These are phyloP conservation scores for Sclerotinia spermophila DNA, from an alignment of 2,329 filamentous ascomycete genomes.

Conservation along the genomic window DNA sequence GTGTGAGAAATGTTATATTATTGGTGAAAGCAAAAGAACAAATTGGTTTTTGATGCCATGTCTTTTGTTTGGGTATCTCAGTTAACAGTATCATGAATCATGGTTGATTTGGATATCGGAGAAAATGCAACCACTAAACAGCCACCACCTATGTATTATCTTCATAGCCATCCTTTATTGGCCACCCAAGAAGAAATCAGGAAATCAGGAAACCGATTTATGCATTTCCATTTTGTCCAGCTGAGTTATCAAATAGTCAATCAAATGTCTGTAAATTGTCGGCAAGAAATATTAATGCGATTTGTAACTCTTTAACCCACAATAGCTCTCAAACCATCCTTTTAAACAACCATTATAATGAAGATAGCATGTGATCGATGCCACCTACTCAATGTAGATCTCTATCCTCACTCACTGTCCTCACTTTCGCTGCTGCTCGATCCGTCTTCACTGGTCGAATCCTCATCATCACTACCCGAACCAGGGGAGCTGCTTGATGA, in stretches of 20 bases:
- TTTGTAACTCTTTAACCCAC: background rate
- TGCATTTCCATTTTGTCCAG: background rate
- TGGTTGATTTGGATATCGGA: background rate
- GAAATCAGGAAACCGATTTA: background rate
- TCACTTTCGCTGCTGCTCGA: conserved; percentile 16
- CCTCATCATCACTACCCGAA: conserved; percentile 19
- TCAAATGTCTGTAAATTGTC: background rate
- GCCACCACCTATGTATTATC: background rate
- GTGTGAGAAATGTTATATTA: background rate
- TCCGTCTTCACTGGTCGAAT: conserved; percentile 11
- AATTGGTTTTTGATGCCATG: background rate
- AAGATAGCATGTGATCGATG: background rate
- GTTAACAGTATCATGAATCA: background rate
- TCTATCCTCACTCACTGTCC: conserved; percentile 13
- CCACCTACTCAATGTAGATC: background rate
- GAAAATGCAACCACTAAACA: background rate
- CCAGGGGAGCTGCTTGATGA: conserved; percentile 27
- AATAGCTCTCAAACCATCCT: background rate
- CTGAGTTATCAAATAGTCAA: background rate
- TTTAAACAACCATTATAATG: background rate
- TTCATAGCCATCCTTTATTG: background rate
- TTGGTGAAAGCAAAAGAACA: background rate
- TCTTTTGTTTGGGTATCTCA: conserved; percentile 6
- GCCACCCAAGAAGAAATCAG: background rate
- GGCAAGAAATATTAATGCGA: background rate